Base-by-base conservation (phyloP, 2,329 filamentous ascomycete genomes). In the Xylariales sp. region DNA sequence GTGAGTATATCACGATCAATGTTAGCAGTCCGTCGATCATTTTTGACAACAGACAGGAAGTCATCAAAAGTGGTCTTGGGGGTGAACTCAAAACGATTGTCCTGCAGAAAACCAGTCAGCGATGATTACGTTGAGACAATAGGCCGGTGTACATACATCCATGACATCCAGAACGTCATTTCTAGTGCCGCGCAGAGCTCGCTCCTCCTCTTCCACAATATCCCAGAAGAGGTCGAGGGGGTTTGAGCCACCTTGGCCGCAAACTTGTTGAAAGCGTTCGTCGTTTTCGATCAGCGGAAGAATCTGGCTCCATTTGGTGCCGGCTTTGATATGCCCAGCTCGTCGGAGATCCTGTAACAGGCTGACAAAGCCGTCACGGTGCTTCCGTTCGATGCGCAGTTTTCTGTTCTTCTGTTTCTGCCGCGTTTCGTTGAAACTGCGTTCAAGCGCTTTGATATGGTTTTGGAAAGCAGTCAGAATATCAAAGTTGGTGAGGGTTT, bases 211-310 rank as follows among this genome's bases (percentile, higher is more conserved):
- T 59, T 97, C 93, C 18, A 97, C 75, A 33, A 90, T 71, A 59
- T 98, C 93, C 88, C 91, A 96, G 67, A 98, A 97, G 6, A 98
- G 71, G 54, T 97, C 89, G 47, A 95, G 74, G 12, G 93, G 88
- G 5, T 80, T 85, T 5, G 90, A 95, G 40, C 91, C 90, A 41
- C 77, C 65, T 56, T 94, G 88, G 36, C 89, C 90, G 42, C 90
- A 76, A 72, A 95, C 88, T 46, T 80, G 81, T 51, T 72, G 74
- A 62, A 95, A 97, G 48, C 90, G 86, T 33, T 83, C 76, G 54
- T 98, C 93, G 39, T 85, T 71, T 51, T 86, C 78, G 49, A 98
- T 76, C 33, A 84, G 59, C 1, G 85, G 79, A 48, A 85, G 72
- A 46, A 97, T 74, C 42, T 89, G 78, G 61, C 76, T 86, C 93